Evolutionary conservation across 2,329 filamentous ascomycete genomes (phyloP), one percentile per base, ranked within the genome.

Genomic region (Aureobasidium leucospermi): DNA sequence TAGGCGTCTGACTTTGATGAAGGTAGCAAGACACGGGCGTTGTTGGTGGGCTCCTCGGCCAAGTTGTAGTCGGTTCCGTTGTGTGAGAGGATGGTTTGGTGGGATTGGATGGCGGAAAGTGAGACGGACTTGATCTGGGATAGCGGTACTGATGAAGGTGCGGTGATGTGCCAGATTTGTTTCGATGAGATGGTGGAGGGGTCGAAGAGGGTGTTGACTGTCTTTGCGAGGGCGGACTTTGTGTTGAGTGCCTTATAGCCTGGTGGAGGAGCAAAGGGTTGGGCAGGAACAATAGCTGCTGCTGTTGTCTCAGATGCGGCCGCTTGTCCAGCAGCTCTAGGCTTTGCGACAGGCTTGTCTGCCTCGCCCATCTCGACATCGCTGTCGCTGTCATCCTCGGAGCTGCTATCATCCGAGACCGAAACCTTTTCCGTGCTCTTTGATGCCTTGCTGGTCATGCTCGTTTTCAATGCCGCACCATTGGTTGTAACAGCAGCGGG

Each of bases 121-220:
- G 85, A 80, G 62, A 90, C 75, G 63, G 85, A 79, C 68, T 85
- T 81, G 48, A 91, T 74, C 1, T 86, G 78, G 10, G 82, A 83
- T 60, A 91, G 79, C n/a, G 87, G 84, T 2, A 90, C 75, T 10
- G 83, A 83, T 6, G 84, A 81, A 2, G 88, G 88, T 3, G 86
- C 85, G 9, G 86, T 89, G 66, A 92, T 89, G 70, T 90, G 89
- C 88, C 88, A 92, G 61, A 91, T 78, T 69, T 91, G 85, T 75
- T 90, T 90, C 63, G 85, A 86, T 59, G 84, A 75, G 7, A 86
- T 70, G 65, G 83, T 81, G 9, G 42, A 38, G 58, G 80, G 79
- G 60, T 81, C 76, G 66, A 88, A 84, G 57, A 86, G 72, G 23
- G 80, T 75, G 8, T 67, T 57, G 6, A 67, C 59, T 42, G 67